A percentile compares a stretch with the other conserved stretches of the same genome.
Evolutionary conservation across 1,284 basidiomycete genomes (phyloP).

Genomic region (Thelephora terrestris): DNA sequence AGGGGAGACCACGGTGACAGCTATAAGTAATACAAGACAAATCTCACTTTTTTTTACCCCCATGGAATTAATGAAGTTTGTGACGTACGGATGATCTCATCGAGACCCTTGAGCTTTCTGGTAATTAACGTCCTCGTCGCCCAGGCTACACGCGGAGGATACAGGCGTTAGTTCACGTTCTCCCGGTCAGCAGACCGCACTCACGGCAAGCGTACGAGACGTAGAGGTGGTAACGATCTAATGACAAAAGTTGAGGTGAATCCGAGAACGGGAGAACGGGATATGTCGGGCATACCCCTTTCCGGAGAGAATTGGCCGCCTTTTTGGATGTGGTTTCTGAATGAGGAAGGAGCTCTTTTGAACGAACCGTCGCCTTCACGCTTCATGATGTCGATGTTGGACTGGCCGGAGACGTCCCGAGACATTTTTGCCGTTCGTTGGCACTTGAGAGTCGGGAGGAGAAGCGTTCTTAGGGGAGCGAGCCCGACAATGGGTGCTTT

Average conservation of each 20-base stretch:
- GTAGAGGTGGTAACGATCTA: conserved; percentile 85
- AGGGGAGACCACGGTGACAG: conserved; percentile 76
- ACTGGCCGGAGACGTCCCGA: conserved; percentile 19
- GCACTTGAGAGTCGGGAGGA: background rate
- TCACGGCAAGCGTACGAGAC: conserved; percentile 73
- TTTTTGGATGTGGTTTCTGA: conserved; percentile 66
- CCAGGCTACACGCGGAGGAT: conserved; percentile 52
- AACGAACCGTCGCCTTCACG: conserved; percentile 67
- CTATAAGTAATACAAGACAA: conserved; percentile 29
- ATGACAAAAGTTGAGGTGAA: background rate
- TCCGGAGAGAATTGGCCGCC: conserved; percentile 77
- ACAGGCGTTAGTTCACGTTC: background rate
- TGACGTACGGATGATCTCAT: conserved; percentile 66
- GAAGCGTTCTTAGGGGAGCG: background rate
- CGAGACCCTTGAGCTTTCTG: conserved; percentile 86
- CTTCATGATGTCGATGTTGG: conserved; percentile 60
- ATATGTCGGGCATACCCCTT: conserved; percentile 40
- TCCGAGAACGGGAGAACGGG: background rate
- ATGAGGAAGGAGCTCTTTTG: conserved; percentile 65
- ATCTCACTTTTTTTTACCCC: background rate
- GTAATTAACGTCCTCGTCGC: conserved; percentile 87
- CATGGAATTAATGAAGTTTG: no score
- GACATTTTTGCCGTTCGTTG: background rate
- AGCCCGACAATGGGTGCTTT: no score
- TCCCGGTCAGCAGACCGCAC: conserved; percentile 18